phyloP scores from a whole-genome alignment of 495 filamentous ascomycete species.

The Rusavskia elegans region DNA sequence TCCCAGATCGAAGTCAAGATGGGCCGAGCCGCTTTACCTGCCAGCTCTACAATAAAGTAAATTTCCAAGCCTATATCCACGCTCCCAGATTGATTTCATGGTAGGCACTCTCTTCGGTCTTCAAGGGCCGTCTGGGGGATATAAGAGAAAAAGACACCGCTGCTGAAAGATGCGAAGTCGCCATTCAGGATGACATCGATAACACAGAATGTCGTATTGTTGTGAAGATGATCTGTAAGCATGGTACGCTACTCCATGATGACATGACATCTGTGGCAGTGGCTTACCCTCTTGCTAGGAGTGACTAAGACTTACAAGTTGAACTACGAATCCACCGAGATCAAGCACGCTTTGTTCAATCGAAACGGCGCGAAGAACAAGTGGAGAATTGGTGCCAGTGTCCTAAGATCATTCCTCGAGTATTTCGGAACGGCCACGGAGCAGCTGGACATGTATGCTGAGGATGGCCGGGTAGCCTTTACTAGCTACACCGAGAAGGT shows the following conservation, averaged over 20 bases:
- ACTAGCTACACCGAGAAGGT: constrained; percentile 94
- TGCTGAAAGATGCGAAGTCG: constrained; percentile 77
- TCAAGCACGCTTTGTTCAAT: constrained; percentile 82
- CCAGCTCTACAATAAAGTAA: constrained; percentile 54
- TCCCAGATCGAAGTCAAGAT: constrained; percentile 9
- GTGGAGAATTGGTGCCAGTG: constrained; percentile 63
- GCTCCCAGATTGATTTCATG: background rate
- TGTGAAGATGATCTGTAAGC: constrained; percentile 69
- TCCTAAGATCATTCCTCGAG: constrained; percentile 70
- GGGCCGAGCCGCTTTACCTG: constrained; percentile 49
- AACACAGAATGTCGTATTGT: constrained; percentile 64
- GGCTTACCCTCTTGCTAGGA: constrained; percentile 22
- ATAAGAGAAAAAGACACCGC: constrained; percentile 54
- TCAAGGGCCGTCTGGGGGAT: constrained; percentile 47
- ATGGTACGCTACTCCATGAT: constrained; percentile 34
- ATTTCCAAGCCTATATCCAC: background rate
- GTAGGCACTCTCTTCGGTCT: constrained; percentile 59
- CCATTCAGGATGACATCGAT: constrained; percentile 55
- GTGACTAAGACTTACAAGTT: constrained; percentile 86
- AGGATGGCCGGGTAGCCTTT: constrained; percentile 55
- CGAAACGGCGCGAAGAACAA: constrained; percentile 47
- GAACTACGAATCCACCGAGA: constrained; percentile 67
- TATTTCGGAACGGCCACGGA: constrained; percentile 87
- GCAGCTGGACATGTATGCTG: constrained; percentile 73
- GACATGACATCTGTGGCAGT: no score